Conservation (phyloP, 2,329 filamentous ascomycete genomes). For the Magnaporthales sp. region DNA sequence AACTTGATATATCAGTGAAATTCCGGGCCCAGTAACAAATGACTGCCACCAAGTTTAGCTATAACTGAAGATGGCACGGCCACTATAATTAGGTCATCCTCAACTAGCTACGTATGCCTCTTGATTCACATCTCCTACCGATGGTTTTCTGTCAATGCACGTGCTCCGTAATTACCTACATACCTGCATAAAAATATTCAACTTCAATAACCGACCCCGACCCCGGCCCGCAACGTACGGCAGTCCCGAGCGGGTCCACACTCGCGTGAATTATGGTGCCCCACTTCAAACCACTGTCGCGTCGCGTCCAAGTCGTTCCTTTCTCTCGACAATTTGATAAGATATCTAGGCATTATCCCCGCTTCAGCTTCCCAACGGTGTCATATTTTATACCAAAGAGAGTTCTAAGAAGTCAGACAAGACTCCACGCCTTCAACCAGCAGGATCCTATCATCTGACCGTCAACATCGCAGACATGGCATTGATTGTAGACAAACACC, state of each 20-base stretch:
- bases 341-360: too few relatives aligned
- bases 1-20: neutral
- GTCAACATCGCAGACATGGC: slow-evolving; percentile 38
- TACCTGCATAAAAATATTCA: neutral
- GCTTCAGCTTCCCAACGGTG: neutral
- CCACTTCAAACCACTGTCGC: neutral
- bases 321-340: neutral
- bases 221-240: neutral
- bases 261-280: neutral
- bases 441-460: neutral
- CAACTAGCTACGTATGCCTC: too few relatives aligned
- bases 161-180: too few relatives aligned
- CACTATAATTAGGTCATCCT: too few relatives aligned
- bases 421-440: neutral
- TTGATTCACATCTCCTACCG: too few relatives aligned
- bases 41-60: too few relatives aligned
- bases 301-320: neutral
- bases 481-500: slow-evolving; percentile 63
- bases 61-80: neutral
- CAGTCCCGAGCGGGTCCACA: neutral
- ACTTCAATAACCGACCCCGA: neutral
- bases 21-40: too few relatives aligned
- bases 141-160: too few relatives aligned
- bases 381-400: neutral
- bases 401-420: neutral